Evolutionary conservation across 2,329 filamentous ascomycete genomes (phyloP).

Genomic region (Didymella segeticola): DNA sequence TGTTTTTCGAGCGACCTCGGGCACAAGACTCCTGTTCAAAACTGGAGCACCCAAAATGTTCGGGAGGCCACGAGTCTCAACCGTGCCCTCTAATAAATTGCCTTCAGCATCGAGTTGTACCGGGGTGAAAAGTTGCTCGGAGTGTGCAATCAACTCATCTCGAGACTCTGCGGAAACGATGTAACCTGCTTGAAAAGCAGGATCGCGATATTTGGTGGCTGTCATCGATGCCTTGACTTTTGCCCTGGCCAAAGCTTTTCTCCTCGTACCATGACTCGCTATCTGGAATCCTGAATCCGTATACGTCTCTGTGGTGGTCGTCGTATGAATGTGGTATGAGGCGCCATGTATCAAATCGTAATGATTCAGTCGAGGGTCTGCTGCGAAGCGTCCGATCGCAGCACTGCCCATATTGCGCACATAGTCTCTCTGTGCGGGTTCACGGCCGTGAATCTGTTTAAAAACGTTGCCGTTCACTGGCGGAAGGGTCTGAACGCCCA

Average conservation of each 20-base stretch:
- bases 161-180: slow-evolving; percentile 15
- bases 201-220: slow-evolving; percentile 13
- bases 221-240: slow-evolving; percentile 22
- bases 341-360: slow-evolving; percentile 11
- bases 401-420: slow-evolving; percentile 14
- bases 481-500: slow-evolving; percentile 24
- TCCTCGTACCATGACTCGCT: background rate
- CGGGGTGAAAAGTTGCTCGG: slow-evolving; percentile 13
- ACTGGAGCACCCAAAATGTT: slow-evolving; percentile 18
- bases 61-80: slow-evolving; percentile 3
- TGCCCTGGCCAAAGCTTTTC: slow-evolving; percentile 14
- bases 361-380: background rate
- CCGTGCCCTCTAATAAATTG: background rate
- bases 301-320: background rate
- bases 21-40: too few relatives aligned
- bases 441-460: slow-evolving; percentile 17
- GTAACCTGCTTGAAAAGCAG: slow-evolving; percentile 16
- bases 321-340: background rate
- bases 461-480: slow-evolving; percentile 14
- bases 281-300: slow-evolving; percentile 27
- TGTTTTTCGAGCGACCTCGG: too few relatives aligned
- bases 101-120: slow-evolving; percentile 15
- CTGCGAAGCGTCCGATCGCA: slow-evolving; percentile 17
- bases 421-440: slow-evolving; percentile 12
- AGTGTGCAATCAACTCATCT: slow-evolving; percentile 21